Evolutionary conservation across 2,329 filamentous ascomycete species (phyloP), one percentile per base, ranked within the genome.

Genomic region (Bipolaris bicolor): DNA sequence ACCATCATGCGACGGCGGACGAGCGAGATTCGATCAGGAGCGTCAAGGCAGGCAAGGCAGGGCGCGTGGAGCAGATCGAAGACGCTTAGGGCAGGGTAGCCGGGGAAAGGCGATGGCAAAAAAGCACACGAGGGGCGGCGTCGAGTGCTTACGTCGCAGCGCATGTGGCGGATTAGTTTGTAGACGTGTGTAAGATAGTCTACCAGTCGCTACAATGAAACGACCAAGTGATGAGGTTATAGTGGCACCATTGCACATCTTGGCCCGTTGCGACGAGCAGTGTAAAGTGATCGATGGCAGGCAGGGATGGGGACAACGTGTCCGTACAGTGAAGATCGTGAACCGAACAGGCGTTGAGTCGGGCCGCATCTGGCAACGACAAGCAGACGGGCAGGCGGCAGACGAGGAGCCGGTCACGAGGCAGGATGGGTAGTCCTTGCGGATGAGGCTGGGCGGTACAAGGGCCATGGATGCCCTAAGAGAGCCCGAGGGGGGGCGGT

Each of bases 1-100:
- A 69, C 49, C 62, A 70, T 49, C 67, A 69, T 43, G 67, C 69
- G 29, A 68, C 70, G 22, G 39, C 39, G 7, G 66, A 75, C 20
- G 71, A 73, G 26, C 67, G 58, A 29, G 70, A 70, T 24, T 69
- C 66, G 24, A 66, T 68, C 11, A 55, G 61, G 22, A 63, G 65
- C 31, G 63, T 63, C 16, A 44, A 52, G 18, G 9, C 26, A 29
- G 60, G 52, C 39, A 66, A 63, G 58, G 63, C 68, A 31, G 56
- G 52, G 39, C 63, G 62, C n/a, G 65, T 66, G 1, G 65, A 71
- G 64, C 70, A 72, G 40, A 67, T 72, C 22, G 70, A 74, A 58
- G 63, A 64, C 36, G 69, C 68, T 7, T 69, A 57, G 53, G 49
- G 44, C 51, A 58, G 26, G 26, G 26, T 29, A 29, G 26, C 7